Base-by-base conservation (phyloP, 495 filamentous ascomycete genomes). In the Ascodesmis nigricans region DNA sequence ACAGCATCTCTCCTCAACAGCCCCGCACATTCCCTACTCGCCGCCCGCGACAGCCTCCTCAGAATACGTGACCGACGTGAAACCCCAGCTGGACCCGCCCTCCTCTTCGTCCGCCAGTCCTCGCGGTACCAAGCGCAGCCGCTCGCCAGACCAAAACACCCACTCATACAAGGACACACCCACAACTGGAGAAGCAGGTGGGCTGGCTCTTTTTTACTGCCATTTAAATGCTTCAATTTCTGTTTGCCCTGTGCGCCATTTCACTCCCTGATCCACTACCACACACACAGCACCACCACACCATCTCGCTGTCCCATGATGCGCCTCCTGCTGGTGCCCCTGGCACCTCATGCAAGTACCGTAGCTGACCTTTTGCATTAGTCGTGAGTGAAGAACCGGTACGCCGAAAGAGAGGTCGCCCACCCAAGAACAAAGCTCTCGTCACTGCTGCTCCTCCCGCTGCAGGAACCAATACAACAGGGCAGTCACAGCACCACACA, bases 41-140 rank as follows among this genome's bases (percentile, higher is more conserved):
- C 49, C 40, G 26, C 43, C 49, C 34, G 41, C 38, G 14, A 46
- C 50, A 19, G 17, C 30, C n/a, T 31, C 49, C 7, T 45, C 51
- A 13, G 50, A 50, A 15, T 49, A 37, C 31, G 46, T 44, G 27
- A 43, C 41, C 19, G 46, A 53, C 21, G 40, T 49, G 15, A 57
- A 56, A 43, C 53, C 53, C 26, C 51, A 55, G 51, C 61, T 62
- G 42, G 56, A 57, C 13, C 63, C 25, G 15, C 7, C 64, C 48
- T 54, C 54, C 31, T n/a, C n/a, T n/a, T n/a, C n/a, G n/a, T n/a
- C n/a, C n/a, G n/a, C n/a, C n/a, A 64, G 52, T 40, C 69, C 80
- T 43, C 73, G 87, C 53, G 81, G 82, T 41, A 55, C 79, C 52
- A 97, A 95, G 63, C 71, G 87, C 58, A 87, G 78, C 68, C 80